Percentiles rank a stretch among this genome's conserved stretches.
These are phyloP conservation scores for Lactarius evosmus DNA, from an alignment of 768 basidiomycete genomes.

Conservation along the genomic window DNA sequence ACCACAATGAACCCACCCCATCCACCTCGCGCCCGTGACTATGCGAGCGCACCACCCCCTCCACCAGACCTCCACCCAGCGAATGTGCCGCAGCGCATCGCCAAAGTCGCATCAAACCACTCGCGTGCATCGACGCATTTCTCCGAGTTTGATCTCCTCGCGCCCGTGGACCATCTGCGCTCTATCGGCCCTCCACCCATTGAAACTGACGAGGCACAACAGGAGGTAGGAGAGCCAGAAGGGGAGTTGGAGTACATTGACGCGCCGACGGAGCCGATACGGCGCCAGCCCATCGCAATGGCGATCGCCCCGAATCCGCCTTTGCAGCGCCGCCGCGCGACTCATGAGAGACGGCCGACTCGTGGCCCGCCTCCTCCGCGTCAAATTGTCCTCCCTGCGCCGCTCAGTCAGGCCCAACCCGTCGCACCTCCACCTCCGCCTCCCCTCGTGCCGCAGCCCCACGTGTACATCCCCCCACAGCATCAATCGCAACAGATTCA, in stretches of 20 bases:
- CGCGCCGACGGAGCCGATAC: constrained; percentile 1
- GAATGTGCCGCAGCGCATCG: constrained; percentile 4
- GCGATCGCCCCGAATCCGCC: constrained; percentile 3
- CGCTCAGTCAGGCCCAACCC: constrained; percentile 18
- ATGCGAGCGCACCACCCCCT: constrained; percentile 5
- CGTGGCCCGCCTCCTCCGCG: constrained; percentile 19
- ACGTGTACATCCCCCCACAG: not conserved
- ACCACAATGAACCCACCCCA: not conserved
- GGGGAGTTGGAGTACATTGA: constrained; percentile 25
- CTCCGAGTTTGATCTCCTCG: constrained; percentile 28
- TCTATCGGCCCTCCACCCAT: too few relatives aligned
- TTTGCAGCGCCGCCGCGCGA: constrained; percentile 8
- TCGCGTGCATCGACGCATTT: constrained; percentile 27
- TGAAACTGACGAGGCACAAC: too few relatives aligned
- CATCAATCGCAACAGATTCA: not conserved
- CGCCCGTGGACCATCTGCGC: constrained; percentile 16
- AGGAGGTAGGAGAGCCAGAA: constrained; percentile 1
- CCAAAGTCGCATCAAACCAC: constrained; percentile 17
- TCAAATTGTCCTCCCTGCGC: constrained; percentile 22
- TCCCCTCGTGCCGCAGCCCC: not conserved
- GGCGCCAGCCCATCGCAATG: constrained; percentile 13
- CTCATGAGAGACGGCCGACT: constrained; percentile 1
- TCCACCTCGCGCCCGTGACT: not conserved
- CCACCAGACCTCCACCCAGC: constrained; percentile 6
- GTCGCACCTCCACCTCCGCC: not conserved